phyloP scores from a whole-genome alignment of 2,329 filamentous ascomycete genomes.

The Aureobasidium melanogenum region DNA sequence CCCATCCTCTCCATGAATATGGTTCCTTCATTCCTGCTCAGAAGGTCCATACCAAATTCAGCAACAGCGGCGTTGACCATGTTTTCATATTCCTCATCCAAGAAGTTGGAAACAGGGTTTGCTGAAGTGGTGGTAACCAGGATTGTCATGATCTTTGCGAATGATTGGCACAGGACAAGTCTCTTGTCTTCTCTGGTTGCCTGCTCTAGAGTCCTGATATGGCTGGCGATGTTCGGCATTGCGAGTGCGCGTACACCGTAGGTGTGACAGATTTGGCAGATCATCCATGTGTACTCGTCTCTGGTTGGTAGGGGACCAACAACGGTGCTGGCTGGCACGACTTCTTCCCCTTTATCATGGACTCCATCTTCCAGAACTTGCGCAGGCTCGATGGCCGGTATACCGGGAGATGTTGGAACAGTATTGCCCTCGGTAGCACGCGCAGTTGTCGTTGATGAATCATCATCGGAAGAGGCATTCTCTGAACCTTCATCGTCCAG shows the following conservation, averaged over 20 bases:
- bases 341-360: neutral
- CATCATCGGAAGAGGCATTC: neutral
- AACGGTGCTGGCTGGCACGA: neutral
- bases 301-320: neutral
- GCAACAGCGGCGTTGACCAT: neutral
- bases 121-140: neutral
- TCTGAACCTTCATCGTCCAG: neutral
- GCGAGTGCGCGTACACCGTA: neutral
- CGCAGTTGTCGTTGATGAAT: neutral
- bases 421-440: neutral
- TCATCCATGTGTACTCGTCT: neutral
- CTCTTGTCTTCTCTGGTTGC: neutral
- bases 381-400: neutral
- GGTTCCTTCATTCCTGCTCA: neutral
- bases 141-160: neutral
- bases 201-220: neutral
- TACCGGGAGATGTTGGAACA: neutral
- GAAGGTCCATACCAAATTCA: neutral
- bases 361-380: neutral
- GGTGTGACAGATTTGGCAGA: neutral
- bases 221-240: neutral
- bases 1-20: neutral
- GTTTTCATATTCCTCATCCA: neutral
- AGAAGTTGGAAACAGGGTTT: neutral
- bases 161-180: neutral